Percentiles rank a stretch among this genome's conserved stretches.
Evolutionary conservation across 768 basidiomycete species (phyloP).

Genomic region (Boletellus sp.): DNA sequence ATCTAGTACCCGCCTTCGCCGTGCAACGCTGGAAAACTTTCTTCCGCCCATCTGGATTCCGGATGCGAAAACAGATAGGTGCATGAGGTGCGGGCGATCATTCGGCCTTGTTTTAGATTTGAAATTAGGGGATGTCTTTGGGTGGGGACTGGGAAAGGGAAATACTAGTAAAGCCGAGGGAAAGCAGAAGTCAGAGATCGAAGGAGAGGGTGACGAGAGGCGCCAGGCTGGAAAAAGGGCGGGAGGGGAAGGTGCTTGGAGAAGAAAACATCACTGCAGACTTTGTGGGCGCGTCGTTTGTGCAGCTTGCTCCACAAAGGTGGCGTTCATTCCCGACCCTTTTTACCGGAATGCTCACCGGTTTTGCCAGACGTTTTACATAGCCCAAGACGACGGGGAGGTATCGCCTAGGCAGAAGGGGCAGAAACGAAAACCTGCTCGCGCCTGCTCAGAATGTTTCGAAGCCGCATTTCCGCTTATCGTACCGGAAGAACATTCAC

Average conservation of each 20-base stretch:
- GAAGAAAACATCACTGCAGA: slow-evolving; percentile 82
- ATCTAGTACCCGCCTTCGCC: slow-evolving; percentile 15
- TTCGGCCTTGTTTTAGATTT: slow-evolving; percentile 53
- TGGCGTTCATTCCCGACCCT: slow-evolving; percentile 29
- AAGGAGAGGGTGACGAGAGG: slow-evolving; percentile 5
- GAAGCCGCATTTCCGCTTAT: slow-evolving; percentile 75
- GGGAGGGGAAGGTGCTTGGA: slow-evolving; percentile 29
- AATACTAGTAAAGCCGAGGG: slow-evolving; percentile 22
- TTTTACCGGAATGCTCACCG: not conserved
- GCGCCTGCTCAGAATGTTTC: slow-evolving; percentile 85
- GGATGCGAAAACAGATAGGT: slow-evolving; percentile 74
- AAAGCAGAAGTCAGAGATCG: slow-evolving; percentile 11
- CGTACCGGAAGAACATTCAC: not conserved
- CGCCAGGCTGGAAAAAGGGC: slow-evolving; percentile 5
- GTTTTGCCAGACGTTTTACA: slow-evolving; percentile 72
- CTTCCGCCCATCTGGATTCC: slow-evolving; percentile 93
- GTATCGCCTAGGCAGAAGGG: slow-evolving; percentile 34
- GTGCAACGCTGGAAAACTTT: slow-evolving; percentile 48
- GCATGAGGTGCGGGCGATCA: slow-evolving; percentile 76
- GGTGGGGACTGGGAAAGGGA: slow-evolving; percentile 37
- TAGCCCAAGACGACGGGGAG: slow-evolving; percentile 45
- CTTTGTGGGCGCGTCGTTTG: slow-evolving; percentile 86
- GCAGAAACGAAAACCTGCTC: slow-evolving; percentile 55
- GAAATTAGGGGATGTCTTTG: slow-evolving; percentile 24
- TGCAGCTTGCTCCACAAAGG: slow-evolving; percentile 75